Evolutionary conservation across 176 grass and related monocot species (phyloP).

Genomic region (Bromus sterilis): DNA sequence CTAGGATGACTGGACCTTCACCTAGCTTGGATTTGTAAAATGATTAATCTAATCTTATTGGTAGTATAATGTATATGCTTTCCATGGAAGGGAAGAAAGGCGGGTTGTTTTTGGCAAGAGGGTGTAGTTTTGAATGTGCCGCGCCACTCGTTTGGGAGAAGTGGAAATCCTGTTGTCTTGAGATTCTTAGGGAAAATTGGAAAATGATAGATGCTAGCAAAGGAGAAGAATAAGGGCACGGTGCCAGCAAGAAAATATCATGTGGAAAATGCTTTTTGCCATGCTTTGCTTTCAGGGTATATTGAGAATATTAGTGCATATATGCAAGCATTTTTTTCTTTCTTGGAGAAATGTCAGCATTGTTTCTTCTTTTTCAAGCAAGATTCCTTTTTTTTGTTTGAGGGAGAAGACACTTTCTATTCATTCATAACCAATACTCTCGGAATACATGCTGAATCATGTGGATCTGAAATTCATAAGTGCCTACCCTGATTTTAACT

Average conservation of each 20-base stretch:
- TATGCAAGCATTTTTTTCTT: background rate
- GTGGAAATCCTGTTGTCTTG: background rate
- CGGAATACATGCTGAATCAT: no score
- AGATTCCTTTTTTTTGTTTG: no score
- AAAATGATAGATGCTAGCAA: background rate
- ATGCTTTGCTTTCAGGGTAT: background rate
- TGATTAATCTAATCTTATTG: background rate
- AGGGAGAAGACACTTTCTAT: no score
- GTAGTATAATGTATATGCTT: background rate
- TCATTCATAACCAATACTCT: no score
- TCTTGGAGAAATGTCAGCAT: background rate
- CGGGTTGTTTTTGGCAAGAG: background rate
- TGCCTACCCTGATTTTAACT: no score
- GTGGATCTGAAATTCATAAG: no score
- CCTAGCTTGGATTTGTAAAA: background rate
- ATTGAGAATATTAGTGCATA: background rate
- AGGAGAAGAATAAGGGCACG: slow-evolving; percentile 1
- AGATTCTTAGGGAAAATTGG: background rate
- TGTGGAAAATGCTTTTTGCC: background rate
- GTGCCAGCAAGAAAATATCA: background rate
- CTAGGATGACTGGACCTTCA: slow-evolving; percentile 36
- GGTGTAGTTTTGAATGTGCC: background rate
- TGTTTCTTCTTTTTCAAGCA: background rate
- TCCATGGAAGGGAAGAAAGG: background rate
- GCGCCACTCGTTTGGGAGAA: background rate